phyloP scores from a whole-genome alignment of 2,329 filamentous ascomycete genomes.

The Neurospora sp. region DNA sequence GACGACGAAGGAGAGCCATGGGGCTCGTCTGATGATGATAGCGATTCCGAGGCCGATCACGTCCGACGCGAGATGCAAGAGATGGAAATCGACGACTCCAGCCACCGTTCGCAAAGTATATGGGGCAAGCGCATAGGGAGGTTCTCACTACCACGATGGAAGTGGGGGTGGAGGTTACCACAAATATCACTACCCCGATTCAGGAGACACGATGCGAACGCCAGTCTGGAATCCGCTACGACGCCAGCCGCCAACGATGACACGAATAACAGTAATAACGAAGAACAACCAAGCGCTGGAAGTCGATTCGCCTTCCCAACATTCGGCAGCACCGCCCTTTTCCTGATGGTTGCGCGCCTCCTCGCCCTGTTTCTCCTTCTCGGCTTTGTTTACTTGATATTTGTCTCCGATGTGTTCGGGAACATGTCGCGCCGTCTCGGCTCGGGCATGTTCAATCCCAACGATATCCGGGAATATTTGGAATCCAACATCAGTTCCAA shows the following conservation, averaged over 20 bases:
- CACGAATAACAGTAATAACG: conserved; percentile 9
- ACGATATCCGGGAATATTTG: conserved; percentile 66
- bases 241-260: conserved; percentile 15
- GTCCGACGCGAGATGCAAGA: conserved; percentile 79
- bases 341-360: conserved; percentile 60
- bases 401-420: conserved; percentile 75
- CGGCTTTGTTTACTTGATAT: conserved; percentile 71
- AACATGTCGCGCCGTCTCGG: conserved; percentile 52
- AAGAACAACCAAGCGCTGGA: conserved; percentile 2
- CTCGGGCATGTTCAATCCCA: conserved; percentile 66
- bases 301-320: conserved; percentile 23
- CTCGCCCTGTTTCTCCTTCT: conserved; percentile 68
- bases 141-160: conserved; percentile 44
- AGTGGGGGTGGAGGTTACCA: conserved; percentile 45
- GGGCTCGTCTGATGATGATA: conserved; percentile 31
- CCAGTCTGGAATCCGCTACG: conserved; percentile 5
- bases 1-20: conserved; percentile 57
- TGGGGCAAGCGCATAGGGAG: conserved; percentile 49
- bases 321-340: conserved; percentile 26
- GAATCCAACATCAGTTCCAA: conserved; percentile 62
- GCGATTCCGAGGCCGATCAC: conserved; percentile 48
- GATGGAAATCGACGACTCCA: conserved; percentile 72
- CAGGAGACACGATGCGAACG: conserved; percentile 24
- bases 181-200: conserved; percentile 30
- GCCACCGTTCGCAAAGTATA: conserved; percentile 30